A percentile compares a stretch with the other conserved stretches of the same genome.
phyloP scores from a whole-genome alignment of 331 rosid genomes.

The Acacia pycnantha region DNA sequence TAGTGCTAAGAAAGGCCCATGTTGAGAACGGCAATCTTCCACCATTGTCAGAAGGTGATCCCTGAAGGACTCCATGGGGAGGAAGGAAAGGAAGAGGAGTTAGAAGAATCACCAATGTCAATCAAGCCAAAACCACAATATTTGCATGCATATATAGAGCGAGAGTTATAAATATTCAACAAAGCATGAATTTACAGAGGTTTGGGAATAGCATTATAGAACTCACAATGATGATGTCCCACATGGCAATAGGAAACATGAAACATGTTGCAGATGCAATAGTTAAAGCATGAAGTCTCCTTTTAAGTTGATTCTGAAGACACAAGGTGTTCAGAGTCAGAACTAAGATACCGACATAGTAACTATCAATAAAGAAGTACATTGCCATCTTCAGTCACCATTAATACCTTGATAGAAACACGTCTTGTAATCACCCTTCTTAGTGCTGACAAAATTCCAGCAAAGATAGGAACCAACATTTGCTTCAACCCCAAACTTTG shows the following conservation, averaged over 20 bases:
- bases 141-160: background rate
- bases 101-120: background rate
- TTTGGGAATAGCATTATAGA: background rate
- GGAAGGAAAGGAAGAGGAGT: background rate
- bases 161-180: background rate
- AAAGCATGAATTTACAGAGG: conserved; percentile 6
- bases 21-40: conserved; percentile 78
- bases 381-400: conserved; percentile 24
- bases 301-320: conserved; percentile 89
- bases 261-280: conserved; percentile 95
- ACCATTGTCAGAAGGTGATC: conserved; percentile 70
- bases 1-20: conserved; percentile 91
- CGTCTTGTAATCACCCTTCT: conserved; percentile 94
- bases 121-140: conserved; percentile 17
- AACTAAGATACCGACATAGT: conserved; percentile 13
- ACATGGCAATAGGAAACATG: conserved; percentile 95
- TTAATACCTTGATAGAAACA: conserved; percentile 85
- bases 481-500: conserved; percentile 65
- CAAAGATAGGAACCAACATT: conserved; percentile 78
- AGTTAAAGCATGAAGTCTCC: conserved; percentile 89
- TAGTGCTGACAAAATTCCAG: conserved; percentile 85
- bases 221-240: conserved; percentile 91
- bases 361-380: conserved; percentile 15
- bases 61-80: conserved; percentile 50
- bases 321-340: conserved; percentile 28